Conservation (phyloP, 371 early-diverging fungal species). For the Globomyces sp. region DNA sequence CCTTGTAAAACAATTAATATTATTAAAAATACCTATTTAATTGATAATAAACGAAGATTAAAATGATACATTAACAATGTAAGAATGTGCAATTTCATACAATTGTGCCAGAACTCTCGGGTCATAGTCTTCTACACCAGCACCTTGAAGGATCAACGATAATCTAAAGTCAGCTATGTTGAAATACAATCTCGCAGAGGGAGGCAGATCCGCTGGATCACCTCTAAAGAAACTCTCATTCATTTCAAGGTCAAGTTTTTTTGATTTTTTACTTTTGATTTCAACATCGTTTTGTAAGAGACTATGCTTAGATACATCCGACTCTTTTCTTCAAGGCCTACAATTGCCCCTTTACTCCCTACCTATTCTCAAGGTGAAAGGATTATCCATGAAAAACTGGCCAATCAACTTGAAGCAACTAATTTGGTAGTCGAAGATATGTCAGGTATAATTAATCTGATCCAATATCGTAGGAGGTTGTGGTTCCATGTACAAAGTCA, state of each 20-base stretch:
- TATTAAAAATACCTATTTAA: slow-evolving; percentile 5
- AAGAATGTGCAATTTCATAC: slow-evolving; percentile 89
- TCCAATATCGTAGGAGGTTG: slow-evolving; percentile 66
- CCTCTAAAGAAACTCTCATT: slow-evolving; percentile 6
- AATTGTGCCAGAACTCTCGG: slow-evolving; percentile 96
- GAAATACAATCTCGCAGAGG: slow-evolving; percentile 77
- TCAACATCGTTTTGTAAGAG: slow-evolving; percentile 1
- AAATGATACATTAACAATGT: slow-evolving; percentile 22
- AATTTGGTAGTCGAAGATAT: slow-evolving; percentile 80
- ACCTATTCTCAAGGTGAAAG: slow-evolving; percentile 64
- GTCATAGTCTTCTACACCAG: slow-evolving; percentile 94
- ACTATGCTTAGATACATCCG: neutral
- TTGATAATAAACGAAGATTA: slow-evolving; percentile 16
- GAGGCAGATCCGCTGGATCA: slow-evolving; percentile 58
- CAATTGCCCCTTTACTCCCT: slow-evolving; percentile 16
- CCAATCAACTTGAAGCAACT: slow-evolving; percentile 62
- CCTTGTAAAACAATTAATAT: no score
- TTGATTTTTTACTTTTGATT: neutral
- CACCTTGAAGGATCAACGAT: slow-evolving; percentile 85
- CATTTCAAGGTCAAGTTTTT: neutral
- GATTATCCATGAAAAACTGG: slow-evolving; percentile 69
- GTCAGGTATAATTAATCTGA: slow-evolving; percentile 56
- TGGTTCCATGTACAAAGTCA: slow-evolving; percentile 91
- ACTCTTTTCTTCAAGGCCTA: neutral
- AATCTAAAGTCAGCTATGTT: slow-evolving; percentile 37